phyloP scores from a whole-genome alignment of 225 moss, liverwort and hornwort genomes.

The Marchantia polymorpha region DNA sequence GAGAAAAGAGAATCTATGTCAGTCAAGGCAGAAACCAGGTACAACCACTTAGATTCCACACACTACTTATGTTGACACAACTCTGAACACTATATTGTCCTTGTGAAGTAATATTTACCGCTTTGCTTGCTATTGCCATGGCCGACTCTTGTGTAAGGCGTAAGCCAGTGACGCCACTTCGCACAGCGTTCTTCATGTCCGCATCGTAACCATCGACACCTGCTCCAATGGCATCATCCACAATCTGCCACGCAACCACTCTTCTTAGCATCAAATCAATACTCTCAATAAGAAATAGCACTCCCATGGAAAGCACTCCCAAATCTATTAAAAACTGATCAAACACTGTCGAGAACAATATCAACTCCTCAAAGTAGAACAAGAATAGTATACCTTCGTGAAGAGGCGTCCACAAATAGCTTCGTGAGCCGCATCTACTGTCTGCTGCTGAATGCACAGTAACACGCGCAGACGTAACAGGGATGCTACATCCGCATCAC shows the following conservation, averaged over 20 bases:
- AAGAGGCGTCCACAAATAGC: slow-evolving; percentile 90
- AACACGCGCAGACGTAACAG: slow-evolving; percentile 85
- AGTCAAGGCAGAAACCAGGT: neutral
- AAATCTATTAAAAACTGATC: no score
- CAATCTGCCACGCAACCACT: slow-evolving; percentile 48
- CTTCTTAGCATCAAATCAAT: neutral
- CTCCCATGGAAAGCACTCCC: no score
- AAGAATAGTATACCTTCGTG: slow-evolving; percentile 53
- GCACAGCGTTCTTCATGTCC: slow-evolving; percentile 86
- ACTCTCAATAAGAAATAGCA: neutral
- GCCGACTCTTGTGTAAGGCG: slow-evolving; percentile 75
- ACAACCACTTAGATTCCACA: no score
- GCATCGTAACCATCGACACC: slow-evolving; percentile 98
- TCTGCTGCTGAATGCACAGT: slow-evolving; percentile 77
- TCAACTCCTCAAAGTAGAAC: no score
- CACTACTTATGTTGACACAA: neutral
- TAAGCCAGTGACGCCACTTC: slow-evolving; percentile 70
- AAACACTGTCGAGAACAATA: no score
- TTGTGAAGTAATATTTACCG: slow-evolving; percentile 44
- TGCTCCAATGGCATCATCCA: slow-evolving; percentile 92
- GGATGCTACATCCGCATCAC: slow-evolving; percentile 82
- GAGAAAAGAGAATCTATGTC: neutral
- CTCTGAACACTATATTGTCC: no score
- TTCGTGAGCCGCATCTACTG: slow-evolving; percentile 75
- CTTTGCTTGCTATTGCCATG: slow-evolving; percentile 92